These are phyloP conservation scores for Aegilops sharonensis DNA, from an alignment of 176 grass and related monocot species.

Conservation along the genomic window DNA sequence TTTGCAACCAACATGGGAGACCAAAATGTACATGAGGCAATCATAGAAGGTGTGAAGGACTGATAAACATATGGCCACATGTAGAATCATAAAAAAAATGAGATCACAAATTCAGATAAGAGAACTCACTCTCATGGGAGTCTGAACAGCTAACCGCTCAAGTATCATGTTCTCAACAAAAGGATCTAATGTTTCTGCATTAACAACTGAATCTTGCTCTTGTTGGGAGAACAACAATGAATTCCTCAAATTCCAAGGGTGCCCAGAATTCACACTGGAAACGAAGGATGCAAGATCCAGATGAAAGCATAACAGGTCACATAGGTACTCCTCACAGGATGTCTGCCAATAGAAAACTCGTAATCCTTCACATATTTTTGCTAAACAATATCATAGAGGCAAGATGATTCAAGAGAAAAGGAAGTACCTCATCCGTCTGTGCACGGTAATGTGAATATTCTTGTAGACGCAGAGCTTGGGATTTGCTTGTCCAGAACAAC, in stretches of 20 bases:
- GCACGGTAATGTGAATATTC: slow-evolving; percentile 74
- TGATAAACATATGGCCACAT: slow-evolving; percentile 18
- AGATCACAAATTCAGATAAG: slow-evolving; percentile 19
- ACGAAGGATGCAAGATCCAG: slow-evolving; percentile 86
- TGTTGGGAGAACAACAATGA: slow-evolving; percentile 73
- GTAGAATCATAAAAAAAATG: slow-evolving; percentile 26
- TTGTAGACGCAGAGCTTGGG: slow-evolving; percentile 68
- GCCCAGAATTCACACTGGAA: slow-evolving; percentile 86
- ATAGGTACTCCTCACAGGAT: slow-evolving; percentile 81
- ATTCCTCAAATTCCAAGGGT: slow-evolving; percentile 62
- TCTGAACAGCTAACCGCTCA: slow-evolving; percentile 81
- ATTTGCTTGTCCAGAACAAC: slow-evolving; percentile 95
- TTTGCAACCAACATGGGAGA: not conserved
- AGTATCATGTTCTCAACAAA: slow-evolving; percentile 99
- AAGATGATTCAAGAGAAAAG: slow-evolving; percentile 23
- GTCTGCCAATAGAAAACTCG: slow-evolving; percentile 58
- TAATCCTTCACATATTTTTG: slow-evolving; percentile 22
- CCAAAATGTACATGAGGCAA: not conserved
- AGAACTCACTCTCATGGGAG: slow-evolving; percentile 76
- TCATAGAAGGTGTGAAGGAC: slow-evolving; percentile 9
- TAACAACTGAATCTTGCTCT: slow-evolving; percentile 46
- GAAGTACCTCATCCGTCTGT: slow-evolving; percentile 62
- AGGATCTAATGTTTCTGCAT: slow-evolving; percentile 60
- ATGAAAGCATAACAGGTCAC: slow-evolving; percentile 93
- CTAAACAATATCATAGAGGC: not conserved